Evolutionary conservation across 352 stramenopile species (phyloP), one percentile per base, ranked within the genome.

Genomic region (Phytopythium delawarense): DNA sequence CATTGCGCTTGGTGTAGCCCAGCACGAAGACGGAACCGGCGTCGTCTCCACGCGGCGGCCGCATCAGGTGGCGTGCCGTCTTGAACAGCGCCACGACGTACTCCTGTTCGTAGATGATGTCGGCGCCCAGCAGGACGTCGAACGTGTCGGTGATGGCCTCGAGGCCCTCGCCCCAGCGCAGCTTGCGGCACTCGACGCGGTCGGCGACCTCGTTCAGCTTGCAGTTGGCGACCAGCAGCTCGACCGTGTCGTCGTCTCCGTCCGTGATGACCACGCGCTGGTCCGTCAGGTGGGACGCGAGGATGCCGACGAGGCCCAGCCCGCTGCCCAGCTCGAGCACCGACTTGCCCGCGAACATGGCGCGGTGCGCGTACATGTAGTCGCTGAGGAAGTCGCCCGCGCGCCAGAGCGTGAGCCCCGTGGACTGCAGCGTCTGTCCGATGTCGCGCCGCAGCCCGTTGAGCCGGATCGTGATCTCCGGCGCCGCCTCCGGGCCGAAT

Each of bases 101-200:
- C 32, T 83, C 74, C 62, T 83, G 68, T 51, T 88, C 78, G 65
- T 88, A 88, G 54, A 88, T 85, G 59, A 88, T 84, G 53, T 88
- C 78, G 21, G 78, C 78, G 16, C 78, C 78, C 20, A 88, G 49
- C 44, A 88, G 58, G 11, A 85, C 55, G 60, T 88, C 76, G 57
- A 81, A 88, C 52, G 70, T 85, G 54, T 79, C 65, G 50, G 68
- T 12, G 25, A 79, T 72, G 54, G 72, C 53, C 21, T 81, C 68
- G 23, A 85, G 44, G 51, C 75, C 59, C 35, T 76, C 67, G 34
- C 76, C 78, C 78, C 78, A 88, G 4, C 76, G 61, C 21, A 88
- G 66, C 51, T 88, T 81, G 52, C 62, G 57, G 60, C 78, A 88
- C 52, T 72, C 61, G 40, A 75, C 70, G 13, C 67, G 50, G 45